Conservation (phyloP, 2,329 filamentous ascomycete species). For the Albifimbria verrucaria region DNA sequence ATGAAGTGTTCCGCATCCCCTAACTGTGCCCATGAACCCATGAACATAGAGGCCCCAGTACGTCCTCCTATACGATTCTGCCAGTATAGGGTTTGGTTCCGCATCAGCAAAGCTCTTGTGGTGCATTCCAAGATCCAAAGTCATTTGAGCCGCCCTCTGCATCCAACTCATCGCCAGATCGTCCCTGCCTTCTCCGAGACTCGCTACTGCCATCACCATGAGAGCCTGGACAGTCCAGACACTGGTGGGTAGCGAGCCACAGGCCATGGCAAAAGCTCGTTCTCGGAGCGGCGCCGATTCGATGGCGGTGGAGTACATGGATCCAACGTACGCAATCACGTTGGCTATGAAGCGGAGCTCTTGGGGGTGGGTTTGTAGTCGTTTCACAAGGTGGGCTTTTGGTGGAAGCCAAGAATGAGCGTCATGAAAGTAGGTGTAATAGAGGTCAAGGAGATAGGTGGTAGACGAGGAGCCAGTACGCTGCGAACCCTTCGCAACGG, state of each 20-base stretch:
- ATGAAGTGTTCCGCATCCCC: conserved; percentile 8
- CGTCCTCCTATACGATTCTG: conserved; percentile 20
- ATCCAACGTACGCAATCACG: conserved; percentile 17
- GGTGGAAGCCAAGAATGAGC: conserved; percentile 19
- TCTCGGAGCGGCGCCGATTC: conserved; percentile 10
- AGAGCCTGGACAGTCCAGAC: conserved; percentile 21
- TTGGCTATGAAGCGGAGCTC: conserved; percentile 8
- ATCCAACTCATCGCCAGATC: conserved; percentile 6
- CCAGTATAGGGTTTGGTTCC: conserved; percentile 10
- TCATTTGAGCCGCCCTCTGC: conserved; percentile 10
- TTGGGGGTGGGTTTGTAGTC: conserved; percentile 4
- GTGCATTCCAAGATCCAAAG: conserved; percentile 14
- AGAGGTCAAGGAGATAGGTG: conserved; percentile 13
- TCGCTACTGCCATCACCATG: conserved; percentile 14
- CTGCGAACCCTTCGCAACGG: background rate
- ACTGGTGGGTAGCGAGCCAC: conserved; percentile 4
- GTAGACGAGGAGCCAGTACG: background rate
- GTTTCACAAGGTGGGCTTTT: conserved; percentile 8
- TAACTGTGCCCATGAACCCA: conserved; percentile 14
- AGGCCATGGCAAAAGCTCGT: conserved; percentile 12
- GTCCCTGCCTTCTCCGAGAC: conserved; percentile 9
- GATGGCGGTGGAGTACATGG: conserved; percentile 10
- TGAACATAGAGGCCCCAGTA: conserved; percentile 21
- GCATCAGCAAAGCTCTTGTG: conserved; percentile 13
- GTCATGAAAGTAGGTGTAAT: conserved; percentile 19